A percentile compares a stretch with the other conserved stretches of the same genome.
Evolutionary conservation across 441 rosid species (phyloP).

Genomic region (Cnidoscolus chayamansa): DNA sequence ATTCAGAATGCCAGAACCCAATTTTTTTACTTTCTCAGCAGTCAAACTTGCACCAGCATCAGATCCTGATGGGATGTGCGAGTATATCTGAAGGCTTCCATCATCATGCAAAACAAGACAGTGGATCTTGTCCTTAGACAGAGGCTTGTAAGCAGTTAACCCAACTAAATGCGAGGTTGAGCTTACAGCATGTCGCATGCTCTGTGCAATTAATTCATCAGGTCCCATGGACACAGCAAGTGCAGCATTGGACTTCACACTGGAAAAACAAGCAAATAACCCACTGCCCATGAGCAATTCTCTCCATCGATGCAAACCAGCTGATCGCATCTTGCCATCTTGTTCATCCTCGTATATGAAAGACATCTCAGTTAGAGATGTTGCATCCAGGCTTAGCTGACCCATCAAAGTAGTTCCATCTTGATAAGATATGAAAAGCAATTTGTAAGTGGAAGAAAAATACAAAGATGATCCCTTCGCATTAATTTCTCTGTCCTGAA

Average conservation of each 20-base stretch:
- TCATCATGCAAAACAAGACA: slow-evolving; percentile 98
- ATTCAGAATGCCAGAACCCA: slow-evolving; percentile 88
- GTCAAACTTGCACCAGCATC: slow-evolving; percentile 67
- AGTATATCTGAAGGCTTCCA: slow-evolving; percentile 99
- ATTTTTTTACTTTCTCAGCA: slow-evolving; percentile 83
- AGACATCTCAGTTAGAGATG: slow-evolving; percentile 70
- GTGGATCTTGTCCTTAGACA: slow-evolving; percentile 91
- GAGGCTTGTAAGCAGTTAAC: slow-evolving; percentile 89
- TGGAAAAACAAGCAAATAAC: slow-evolving; percentile 82
- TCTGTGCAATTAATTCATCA: slow-evolving; percentile 75
- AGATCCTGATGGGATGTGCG: slow-evolving; percentile 62
- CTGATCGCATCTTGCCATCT: slow-evolving; percentile 66
- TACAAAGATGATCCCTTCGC: slow-evolving; percentile 89
- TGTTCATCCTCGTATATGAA: slow-evolving; percentile 77
- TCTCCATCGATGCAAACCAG: slow-evolving; percentile 95
- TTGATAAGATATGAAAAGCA: slow-evolving; percentile 85
- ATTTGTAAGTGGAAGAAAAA: slow-evolving; percentile 75
- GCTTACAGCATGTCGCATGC: slow-evolving; percentile 76
- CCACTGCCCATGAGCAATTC: slow-evolving; percentile 85
- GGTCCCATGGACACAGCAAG: slow-evolving; percentile 66
- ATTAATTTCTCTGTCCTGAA: slow-evolving; percentile 63
- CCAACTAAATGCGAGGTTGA: slow-evolving; percentile 94
- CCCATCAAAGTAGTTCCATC: slow-evolving; percentile 89
- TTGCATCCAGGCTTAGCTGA: slow-evolving; percentile 67
- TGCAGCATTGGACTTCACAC: slow-evolving; percentile 73